Percentiles rank a stretch among this genome's conserved stretches.
Conservation (phyloP, 75 land plant species). For the Pinus albicaulis region DNA sequence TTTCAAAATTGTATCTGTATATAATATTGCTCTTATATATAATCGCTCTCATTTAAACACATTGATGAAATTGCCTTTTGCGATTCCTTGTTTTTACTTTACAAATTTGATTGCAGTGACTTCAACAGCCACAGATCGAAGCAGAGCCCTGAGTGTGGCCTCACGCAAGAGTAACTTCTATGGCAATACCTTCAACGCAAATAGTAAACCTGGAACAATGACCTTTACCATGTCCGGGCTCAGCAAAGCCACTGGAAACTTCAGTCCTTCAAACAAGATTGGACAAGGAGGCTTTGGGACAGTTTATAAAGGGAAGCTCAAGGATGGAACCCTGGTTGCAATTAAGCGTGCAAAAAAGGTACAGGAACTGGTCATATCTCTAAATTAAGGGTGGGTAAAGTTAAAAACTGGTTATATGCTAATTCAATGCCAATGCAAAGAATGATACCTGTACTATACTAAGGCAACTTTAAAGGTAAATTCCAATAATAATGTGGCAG, state of each 20-base stretch:
- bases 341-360: slow-evolving; percentile 81
- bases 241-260: slow-evolving; percentile 59
- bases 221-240: slow-evolving; percentile 60
- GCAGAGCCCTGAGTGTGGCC: background rate
- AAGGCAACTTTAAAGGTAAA: background rate
- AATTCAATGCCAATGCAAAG: background rate
- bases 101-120: background rate
- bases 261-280: slow-evolving; percentile 49
- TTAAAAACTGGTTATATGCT: background rate
- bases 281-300: slow-evolving; percentile 82
- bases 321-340: slow-evolving; percentile 72
- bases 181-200: background rate
- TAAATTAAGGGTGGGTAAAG: background rate
- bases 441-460: background rate
- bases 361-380: background rate
- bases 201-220: slow-evolving; percentile 1
- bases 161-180: background rate
- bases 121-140: slow-evolving; percentile 7
- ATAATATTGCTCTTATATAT: background rate
- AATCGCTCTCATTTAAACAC: background rate
- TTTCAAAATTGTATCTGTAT: background rate
- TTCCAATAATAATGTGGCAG: background rate
- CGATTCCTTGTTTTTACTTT: background rate
- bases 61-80: background rate
- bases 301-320: slow-evolving; percentile 77